phyloP scores from a whole-genome alignment of 306 rosid species.

The Purshia tridentata region DNA sequence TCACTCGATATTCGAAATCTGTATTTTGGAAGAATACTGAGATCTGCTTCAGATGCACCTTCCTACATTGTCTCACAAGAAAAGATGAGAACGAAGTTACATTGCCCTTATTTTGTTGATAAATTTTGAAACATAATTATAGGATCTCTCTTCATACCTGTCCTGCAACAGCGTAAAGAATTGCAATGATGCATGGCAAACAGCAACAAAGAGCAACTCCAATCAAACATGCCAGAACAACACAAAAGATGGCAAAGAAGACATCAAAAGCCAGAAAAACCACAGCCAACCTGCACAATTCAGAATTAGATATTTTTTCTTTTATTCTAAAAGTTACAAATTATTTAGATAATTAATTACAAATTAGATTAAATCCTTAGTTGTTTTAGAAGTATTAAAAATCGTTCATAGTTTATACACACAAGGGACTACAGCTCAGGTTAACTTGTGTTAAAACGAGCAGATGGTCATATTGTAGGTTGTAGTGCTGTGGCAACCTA shows the following conservation, averaged over 20 bases:
- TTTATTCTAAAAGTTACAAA: slow-evolving; percentile 6
- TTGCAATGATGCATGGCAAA: slow-evolving; percentile 96
- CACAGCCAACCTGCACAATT: slow-evolving; percentile 84
- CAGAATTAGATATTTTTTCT: slow-evolving; percentile 28
- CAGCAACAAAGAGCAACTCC: slow-evolving; percentile 98
- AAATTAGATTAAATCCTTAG: not conserved
- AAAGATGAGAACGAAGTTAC: slow-evolving; percentile 28
- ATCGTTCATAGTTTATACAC: not conserved
- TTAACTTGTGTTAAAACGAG: slow-evolving; percentile 4
- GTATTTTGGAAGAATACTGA: slow-evolving; percentile 68
- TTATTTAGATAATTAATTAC: not conserved
- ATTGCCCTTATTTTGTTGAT: slow-evolving; percentile 12
- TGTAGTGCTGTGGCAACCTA: not conserved
- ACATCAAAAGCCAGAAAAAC: slow-evolving; percentile 96
- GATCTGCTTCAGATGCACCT: slow-evolving; percentile 97
- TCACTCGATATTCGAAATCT: slow-evolving; percentile 51
- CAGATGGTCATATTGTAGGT: not conserved
- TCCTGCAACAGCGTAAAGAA: slow-evolving; percentile 93
- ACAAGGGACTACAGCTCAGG: slow-evolving; percentile 1
- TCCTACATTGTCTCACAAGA: slow-evolving; percentile 49
- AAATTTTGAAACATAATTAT: slow-evolving; percentile 12
- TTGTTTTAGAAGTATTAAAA: not conserved
- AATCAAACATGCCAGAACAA: slow-evolving; percentile 95
- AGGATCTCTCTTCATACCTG: slow-evolving; percentile 57
- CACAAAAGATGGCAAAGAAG: slow-evolving; percentile 94